phyloP scores from a whole-genome alignment of 257 asterid genomes.

The Salvia hispanica region DNA sequence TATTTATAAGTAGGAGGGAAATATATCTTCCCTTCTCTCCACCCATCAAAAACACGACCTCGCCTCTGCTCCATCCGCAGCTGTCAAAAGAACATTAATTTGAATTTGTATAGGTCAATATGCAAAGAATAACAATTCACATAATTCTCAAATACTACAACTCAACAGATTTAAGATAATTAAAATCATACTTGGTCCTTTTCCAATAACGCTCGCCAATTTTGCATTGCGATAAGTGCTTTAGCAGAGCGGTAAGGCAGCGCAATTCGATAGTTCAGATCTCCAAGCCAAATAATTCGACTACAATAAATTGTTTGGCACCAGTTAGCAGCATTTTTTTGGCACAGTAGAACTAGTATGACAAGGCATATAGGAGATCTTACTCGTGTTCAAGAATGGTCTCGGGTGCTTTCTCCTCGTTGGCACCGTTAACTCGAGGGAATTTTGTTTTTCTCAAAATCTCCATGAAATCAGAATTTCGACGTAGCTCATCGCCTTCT shows the following conservation, averaged over 20 bases:
- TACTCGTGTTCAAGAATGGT: conserved; percentile 89
- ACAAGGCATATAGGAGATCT: conserved; percentile 27
- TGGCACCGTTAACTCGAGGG: conserved; percentile 67
- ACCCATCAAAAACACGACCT: conserved; percentile 92
- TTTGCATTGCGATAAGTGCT: conserved; percentile 97
- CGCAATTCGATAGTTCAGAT: conserved; percentile 91
- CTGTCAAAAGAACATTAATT: conserved; percentile 40
- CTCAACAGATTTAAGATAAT: conserved; percentile 5
- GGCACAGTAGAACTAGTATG: background rate
- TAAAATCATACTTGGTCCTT: conserved; percentile 77
- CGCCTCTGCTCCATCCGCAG: conserved; percentile 81
- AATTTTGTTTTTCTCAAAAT: conserved; percentile 87
- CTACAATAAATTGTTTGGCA: conserved; percentile 39
- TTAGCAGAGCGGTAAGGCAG: conserved; percentile 90
- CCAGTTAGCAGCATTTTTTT: conserved; percentile 16
- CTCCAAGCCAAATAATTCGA: conserved; percentile 97
- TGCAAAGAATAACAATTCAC: conserved; percentile 2
- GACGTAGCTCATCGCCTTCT: conserved; percentile 94
- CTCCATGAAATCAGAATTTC: conserved; percentile 94
- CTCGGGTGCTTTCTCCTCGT: conserved; percentile 90
- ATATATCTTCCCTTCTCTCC: conserved; percentile 97
- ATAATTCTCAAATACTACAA: conserved; percentile 1
- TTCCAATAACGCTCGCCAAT: conserved; percentile 93
- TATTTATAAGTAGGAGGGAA: conserved; percentile 98
- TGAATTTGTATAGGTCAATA: conserved; percentile 1